phyloP scores from a whole-genome alignment of 2,329 filamentous ascomycete species.

The Simplicillium sp. region DNA sequence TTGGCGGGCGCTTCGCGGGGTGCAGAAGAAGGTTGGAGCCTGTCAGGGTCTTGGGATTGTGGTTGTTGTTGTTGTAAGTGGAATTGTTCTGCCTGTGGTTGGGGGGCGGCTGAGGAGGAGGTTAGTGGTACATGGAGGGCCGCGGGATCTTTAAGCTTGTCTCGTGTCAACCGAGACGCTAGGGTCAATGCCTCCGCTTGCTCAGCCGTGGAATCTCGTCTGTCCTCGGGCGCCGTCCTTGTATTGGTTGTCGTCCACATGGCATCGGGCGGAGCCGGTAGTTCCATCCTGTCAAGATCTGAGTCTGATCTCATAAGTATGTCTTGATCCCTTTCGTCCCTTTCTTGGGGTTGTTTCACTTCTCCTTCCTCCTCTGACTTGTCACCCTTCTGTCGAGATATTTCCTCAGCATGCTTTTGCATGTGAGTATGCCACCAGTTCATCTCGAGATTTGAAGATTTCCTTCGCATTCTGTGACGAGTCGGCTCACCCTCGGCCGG shows the following conservation, averaged over 20 bases:
- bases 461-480: constrained; percentile 33
- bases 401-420: constrained; percentile 64
- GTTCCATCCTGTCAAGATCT: constrained; percentile 33
- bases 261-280: constrained; percentile 27
- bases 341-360: background rate
- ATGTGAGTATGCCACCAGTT: constrained; percentile 73
- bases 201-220: constrained; percentile 16
- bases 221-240: constrained; percentile 15
- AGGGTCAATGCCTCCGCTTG: constrained; percentile 13
- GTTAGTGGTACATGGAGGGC: constrained; percentile 1
- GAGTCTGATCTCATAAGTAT: constrained; percentile 25
- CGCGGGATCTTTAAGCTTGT: background rate
- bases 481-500: constrained; percentile 19
- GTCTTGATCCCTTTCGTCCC: constrained; percentile 10
- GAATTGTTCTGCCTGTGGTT: background rate
- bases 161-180: constrained; percentile 11
- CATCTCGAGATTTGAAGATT: constrained; percentile 53
- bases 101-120: background rate
- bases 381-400: constrained; percentile 30
- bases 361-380: constrained; percentile 6
- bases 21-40: constrained; percentile 8
- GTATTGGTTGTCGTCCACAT: constrained; percentile 29
- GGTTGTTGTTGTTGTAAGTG: background rate
- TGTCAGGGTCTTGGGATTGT: background rate
- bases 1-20: constrained; percentile 28